Evolutionary conservation across 768 basidiomycete genomes (phyloP).

Genomic region (Rhodotorula kratochvilovae): DNA sequence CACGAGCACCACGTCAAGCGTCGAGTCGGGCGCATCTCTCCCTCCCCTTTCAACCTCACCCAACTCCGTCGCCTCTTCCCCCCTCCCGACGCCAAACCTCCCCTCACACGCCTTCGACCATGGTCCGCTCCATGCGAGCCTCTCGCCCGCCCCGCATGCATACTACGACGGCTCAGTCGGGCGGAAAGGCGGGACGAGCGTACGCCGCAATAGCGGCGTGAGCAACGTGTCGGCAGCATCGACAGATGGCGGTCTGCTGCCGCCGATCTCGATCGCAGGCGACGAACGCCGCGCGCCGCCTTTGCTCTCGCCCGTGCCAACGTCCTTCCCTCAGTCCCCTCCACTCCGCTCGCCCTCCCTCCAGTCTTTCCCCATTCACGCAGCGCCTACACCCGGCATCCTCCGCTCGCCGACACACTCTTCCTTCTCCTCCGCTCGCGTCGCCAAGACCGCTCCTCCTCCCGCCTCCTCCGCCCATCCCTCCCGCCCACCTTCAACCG

Average conservation of each 20-base stretch:
- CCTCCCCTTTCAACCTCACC: conserved; percentile 16
- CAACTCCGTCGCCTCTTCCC: conserved; percentile 8
- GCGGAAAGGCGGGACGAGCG: neutral
- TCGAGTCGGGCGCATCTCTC: neutral
- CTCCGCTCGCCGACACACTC: conserved; percentile 5
- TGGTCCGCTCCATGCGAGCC: neutral
- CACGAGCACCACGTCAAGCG: neutral
- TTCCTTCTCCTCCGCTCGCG: conserved; percentile 7
- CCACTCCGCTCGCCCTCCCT: conserved; percentile 1
- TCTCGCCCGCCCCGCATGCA: neutral
- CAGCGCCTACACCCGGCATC: neutral
- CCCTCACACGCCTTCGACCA: neutral
- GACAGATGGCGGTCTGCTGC: conserved; percentile 2
- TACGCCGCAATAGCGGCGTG: neutral
- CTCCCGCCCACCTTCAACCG: neutral
- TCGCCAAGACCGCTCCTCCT: neutral
- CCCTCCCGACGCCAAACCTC: conserved; percentile 16
- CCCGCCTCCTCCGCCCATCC: neutral
- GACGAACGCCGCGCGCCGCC: neutral
- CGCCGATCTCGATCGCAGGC: conserved; percentile 1
- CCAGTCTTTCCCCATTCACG: neutral
- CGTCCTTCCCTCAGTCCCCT: neutral
- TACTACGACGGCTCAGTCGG: conserved; percentile 1
- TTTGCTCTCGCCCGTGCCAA: neutral
- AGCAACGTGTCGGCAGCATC: conserved; percentile 6